Evolutionary conservation across 148 eudicot genomes (phyloP).

Genomic region (Chenopodium berlandieri): DNA sequence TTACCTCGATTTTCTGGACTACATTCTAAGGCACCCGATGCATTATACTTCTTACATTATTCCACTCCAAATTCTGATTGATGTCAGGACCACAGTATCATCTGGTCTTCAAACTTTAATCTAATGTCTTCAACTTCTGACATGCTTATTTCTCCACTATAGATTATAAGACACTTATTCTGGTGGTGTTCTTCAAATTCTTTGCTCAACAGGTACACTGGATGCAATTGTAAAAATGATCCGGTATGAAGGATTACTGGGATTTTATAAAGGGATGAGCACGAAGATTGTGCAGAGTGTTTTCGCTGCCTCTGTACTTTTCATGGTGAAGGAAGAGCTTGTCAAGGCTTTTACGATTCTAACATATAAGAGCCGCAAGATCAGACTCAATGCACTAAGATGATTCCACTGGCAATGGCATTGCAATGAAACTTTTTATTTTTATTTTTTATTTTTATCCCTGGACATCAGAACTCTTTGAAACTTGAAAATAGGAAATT

Average conservation of each 20-base stretch:
- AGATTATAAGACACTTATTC: neutral
- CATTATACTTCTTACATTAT: neutral
- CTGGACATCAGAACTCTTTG: neutral
- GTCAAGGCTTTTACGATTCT: constrained; percentile 55
- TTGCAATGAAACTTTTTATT: neutral
- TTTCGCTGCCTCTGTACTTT: constrained; percentile 88
- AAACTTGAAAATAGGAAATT: neutral
- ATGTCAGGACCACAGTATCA: neutral
- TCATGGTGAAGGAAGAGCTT: constrained; percentile 92
- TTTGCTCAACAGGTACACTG: constrained; percentile 54
- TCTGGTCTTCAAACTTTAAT: neutral
- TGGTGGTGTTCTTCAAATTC: neutral
- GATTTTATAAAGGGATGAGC: constrained; percentile 96
- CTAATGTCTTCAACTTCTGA: neutral
- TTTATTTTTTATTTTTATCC: no score
- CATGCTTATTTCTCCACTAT: neutral
- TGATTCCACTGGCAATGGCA: constrained; percentile 20
- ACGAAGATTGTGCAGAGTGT: constrained; percentile 95
- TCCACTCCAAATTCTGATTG: neutral
- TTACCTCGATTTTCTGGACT: neutral
- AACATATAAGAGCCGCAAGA: constrained; percentile 40
- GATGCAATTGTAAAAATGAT: constrained; percentile 90
- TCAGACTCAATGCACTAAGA: constrained; percentile 31
- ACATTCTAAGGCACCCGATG: neutral
- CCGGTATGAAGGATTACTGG: constrained; percentile 65